Evolutionary conservation across 2,329 filamentous ascomycete species (phyloP), one percentile per base, ranked within the genome.

Genomic region (Colletotrichum acutatum): DNA sequence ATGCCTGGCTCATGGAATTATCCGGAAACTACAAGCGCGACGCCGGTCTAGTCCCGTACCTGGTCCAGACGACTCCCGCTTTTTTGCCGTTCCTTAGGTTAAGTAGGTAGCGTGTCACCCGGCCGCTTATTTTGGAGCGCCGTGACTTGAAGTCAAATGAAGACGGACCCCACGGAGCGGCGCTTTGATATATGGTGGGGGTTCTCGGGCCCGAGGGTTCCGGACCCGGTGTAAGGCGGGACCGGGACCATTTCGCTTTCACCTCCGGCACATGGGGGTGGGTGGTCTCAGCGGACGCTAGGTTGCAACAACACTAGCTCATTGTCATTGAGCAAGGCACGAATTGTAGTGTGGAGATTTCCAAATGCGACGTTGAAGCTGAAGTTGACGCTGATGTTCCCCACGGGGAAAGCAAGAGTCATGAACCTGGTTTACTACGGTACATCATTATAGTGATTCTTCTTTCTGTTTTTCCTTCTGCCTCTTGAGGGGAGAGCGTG

Each of bases 321-420:
- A 1, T 7, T 19, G 42, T 19, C 16, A 49, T 49, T 49, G 42
- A 37, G 3, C 37, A 42, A 42, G 6, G 9, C 30, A 6, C 5
- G 19, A 1, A 32, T 1, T 24, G 26, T 62, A 11, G 42, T 37
- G 59, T 26, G n/a, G 14, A 5, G 2, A 14, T 8, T 16, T n/a
- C 11, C 3, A 52, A 19, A 19, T 53, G 22, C 26, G 42, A 52
- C 26, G 42, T 62, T 34, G 46, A 19, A 3, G 32, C 69, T 42
- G 16, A 19, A 3, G 32, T 72, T 42, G 16, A 52, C 26, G 42
- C 52, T 34, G 42, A 24, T 6, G 26, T 72, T 72, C 59, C 69
- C 53, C 66, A 72, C 14, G 66, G 66, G 66, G 69, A 69, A 62
- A 37, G n/a, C 7, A 9, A 54, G 60, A 69, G 66, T 64, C 70